phyloP scores from a whole-genome alignment of 106 monocot genomes.

The Cymbidium sinense region DNA sequence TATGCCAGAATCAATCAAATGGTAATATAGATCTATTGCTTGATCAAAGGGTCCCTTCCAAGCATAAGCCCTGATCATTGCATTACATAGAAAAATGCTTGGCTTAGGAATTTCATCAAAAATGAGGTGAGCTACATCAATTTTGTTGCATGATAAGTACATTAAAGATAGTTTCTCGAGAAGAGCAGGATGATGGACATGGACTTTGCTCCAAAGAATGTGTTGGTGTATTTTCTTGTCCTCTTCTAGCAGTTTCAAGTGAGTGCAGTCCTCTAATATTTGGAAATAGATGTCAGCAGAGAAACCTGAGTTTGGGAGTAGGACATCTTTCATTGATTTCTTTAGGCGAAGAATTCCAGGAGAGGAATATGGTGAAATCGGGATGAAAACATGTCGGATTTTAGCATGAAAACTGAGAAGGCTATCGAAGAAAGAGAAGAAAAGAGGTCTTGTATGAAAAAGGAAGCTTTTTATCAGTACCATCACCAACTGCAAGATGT shows the following conservation, averaged over 20 bases:
- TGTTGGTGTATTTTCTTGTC: constrained; percentile 30
- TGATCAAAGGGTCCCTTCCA: constrained; percentile 50
- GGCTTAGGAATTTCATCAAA: constrained; percentile 53
- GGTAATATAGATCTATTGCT: constrained; percentile 37
- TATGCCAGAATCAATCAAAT: constrained; percentile 32
- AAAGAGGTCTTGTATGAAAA: background rate
- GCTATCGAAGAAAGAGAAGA: background rate
- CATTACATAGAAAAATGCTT: constrained; percentile 54
- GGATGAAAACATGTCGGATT: background rate
- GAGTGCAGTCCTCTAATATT: too few species aligned
- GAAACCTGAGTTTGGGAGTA: constrained; percentile 1
- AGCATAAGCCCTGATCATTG: constrained; percentile 64
- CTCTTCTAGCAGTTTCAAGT: too few species aligned
- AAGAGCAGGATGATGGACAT: constrained; percentile 12
- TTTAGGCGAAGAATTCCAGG: background rate
- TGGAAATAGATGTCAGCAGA: too few species aligned
- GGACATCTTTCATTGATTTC: background rate
- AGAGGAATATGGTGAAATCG: background rate
- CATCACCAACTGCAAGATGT: background rate
- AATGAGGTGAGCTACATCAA: constrained; percentile 18
- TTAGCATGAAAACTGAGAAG: background rate
- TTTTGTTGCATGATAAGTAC: constrained; percentile 30
- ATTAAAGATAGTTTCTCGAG: constrained; percentile 36
- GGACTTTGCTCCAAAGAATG: constrained; percentile 17
- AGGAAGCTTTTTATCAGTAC: background rate